These are phyloP conservation scores for Pleurotus pulmonarius DNA, from an alignment of 768 basidiomycete genomes.

Conservation along the genomic window DNA sequence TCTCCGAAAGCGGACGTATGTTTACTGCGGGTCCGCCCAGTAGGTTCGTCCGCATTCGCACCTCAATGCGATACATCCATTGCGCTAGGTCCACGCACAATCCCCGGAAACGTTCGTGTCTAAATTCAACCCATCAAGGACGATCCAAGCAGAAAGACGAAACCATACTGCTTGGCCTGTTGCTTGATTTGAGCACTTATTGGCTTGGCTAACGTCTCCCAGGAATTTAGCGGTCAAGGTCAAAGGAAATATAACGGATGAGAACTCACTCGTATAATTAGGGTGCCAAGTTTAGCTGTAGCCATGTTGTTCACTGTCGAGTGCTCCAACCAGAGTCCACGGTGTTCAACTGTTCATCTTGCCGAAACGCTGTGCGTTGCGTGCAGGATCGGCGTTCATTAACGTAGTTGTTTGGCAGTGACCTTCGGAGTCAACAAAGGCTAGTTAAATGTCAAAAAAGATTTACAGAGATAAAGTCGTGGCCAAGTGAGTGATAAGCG, in stretches of 20 bases:
- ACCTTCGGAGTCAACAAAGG: too few species aligned
- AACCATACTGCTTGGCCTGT: slow-evolving; percentile 67
- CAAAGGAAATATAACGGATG: neutral
- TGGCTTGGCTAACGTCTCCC: slow-evolving; percentile 80
- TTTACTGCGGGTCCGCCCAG: slow-evolving; percentile 73
- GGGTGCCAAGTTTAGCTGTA: slow-evolving; percentile 67
- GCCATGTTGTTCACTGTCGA: slow-evolving; percentile 44
- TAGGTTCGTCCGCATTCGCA: slow-evolving; percentile 68
- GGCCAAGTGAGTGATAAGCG: too few species aligned
- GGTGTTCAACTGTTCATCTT: too few species aligned
- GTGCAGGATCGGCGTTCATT: too few species aligned
- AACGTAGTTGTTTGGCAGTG: too few species aligned
- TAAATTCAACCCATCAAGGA: slow-evolving; percentile 16
- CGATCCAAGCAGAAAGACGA: neutral
- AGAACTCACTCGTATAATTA: slow-evolving; percentile 64
- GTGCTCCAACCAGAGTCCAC: too few species aligned
- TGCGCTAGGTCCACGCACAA: slow-evolving; percentile 76
- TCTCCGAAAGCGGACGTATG: slow-evolving; percentile 75
- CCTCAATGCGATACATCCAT: slow-evolving; percentile 69
- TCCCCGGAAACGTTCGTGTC: slow-evolving; percentile 69
- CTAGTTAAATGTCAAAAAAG: too few species aligned
- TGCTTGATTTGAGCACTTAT: slow-evolving; percentile 65
- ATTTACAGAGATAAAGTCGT: too few species aligned
- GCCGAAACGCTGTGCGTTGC: too few species aligned
- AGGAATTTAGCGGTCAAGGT: slow-evolving; percentile 2